These are phyloP conservation scores for Monosporozyma aerobia DNA, from an alignment of 805 yeast species.

Conservation along the genomic window DNA sequence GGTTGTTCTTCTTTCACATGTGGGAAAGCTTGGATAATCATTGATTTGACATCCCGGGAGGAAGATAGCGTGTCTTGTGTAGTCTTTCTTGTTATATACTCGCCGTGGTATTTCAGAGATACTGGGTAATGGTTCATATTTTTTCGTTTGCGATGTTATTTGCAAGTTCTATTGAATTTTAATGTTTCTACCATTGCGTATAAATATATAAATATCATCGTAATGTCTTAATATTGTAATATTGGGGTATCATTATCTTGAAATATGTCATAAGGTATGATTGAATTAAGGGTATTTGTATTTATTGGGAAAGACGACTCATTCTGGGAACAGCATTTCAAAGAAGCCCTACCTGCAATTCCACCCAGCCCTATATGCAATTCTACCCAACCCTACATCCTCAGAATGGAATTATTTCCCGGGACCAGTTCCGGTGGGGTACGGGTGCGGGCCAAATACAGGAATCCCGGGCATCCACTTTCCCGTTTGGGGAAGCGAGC, in stretches of 20 bases:
- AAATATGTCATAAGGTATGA: no score
- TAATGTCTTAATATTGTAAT: no score
- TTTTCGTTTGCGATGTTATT: no score
- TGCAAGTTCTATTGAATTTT: no score
- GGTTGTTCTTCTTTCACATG: not conserved
- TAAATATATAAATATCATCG: no score
- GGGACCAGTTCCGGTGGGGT: not conserved
- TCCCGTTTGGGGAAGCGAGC: not conserved
- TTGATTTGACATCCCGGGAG: not conserved
- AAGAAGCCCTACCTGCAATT: no score
- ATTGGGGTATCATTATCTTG: no score
- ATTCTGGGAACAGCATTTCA: no score
- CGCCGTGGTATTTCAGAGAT: not conserved
- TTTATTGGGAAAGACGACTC: no score
- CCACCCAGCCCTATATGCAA: no score
- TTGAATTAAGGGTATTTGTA: no score
- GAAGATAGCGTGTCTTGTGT: not conserved
- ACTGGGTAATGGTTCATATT: not conserved
- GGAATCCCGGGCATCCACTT: not conserved
- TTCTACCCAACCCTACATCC: not conserved
- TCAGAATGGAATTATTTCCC: not conserved
- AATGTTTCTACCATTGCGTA: no score
- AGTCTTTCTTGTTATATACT: not conserved
- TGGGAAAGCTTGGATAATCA: conserved; percentile 1
- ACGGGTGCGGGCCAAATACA: not conserved